Evolutionary conservation across 805 yeast genomes (phyloP), one percentile per base, ranked within the genome.

Genomic region (Yamadazyma sp.): DNA sequence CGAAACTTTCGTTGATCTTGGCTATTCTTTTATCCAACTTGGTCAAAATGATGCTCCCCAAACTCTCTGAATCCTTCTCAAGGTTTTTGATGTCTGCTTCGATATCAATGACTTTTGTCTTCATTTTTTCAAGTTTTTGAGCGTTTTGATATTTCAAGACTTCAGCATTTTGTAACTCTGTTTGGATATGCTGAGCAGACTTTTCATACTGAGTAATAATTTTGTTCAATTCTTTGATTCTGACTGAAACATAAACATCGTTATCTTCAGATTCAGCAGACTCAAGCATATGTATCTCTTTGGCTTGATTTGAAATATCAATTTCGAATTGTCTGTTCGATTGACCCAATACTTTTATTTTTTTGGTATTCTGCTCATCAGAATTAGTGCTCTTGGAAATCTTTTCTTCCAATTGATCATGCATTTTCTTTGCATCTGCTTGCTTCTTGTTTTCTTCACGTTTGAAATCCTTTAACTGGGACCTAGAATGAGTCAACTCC

Each of bases 331-430:
- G 73, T 11, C 50, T 48, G 4, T 65, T 68, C 0, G 66, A 53
- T 38, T 67, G 70, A 41, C 67, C 58, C 30, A 68, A 55, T 5
- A 71, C 69, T 42, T 62, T 64, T 23, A 68, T 46, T 38, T 66
- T 67, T 40, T 59, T 52, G 0, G 53, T 45, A 32, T 68, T 48
- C 17, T 50, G 55, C 28, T 68, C 71, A 38, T 49, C 56, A 24
- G 49, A 53, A 27, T 42, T 47, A 10, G 52, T 52, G 32, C 55
- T 55, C 42, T 61, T 65, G 3, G 57, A 51, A n/a, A 64, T 57
- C 33, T 57, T 62, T 24, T 48, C 50, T 32, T 52, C 54, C 35
- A 66, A 46, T 18, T 47, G 37, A 18, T 64, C 72, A 32, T 66
- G 62, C 22, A 55, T 59, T 30, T 58, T 59, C 32, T 53, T 58